phyloP scores from a whole-genome alignment of 2,329 filamentous ascomycete species.

The Penicillium sclerotigenum region DNA sequence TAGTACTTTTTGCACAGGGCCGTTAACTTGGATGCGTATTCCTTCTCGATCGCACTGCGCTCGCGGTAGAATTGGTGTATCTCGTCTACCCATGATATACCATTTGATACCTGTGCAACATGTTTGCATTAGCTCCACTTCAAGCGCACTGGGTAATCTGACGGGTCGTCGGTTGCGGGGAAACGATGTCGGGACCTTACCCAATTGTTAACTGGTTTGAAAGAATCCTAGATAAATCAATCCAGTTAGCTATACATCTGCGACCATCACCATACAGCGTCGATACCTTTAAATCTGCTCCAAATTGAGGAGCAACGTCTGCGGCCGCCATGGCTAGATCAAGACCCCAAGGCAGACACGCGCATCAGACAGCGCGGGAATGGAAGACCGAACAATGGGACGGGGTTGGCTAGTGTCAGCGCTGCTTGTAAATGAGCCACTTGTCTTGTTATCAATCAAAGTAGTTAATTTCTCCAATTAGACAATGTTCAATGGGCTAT shows the following conservation, averaged over 20 bases:
- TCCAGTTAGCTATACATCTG: slow-evolving; percentile 19
- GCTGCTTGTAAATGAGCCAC: not conserved
- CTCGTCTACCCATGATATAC: slow-evolving; percentile 93
- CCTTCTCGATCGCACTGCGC: slow-evolving; percentile 89
- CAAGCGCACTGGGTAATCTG: slow-evolving; percentile 9
- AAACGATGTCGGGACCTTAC: slow-evolving; percentile 42
- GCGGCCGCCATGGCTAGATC: slow-evolving; percentile 66
- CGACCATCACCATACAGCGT: not conserved
- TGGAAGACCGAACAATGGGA: not conserved
- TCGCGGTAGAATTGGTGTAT: slow-evolving; percentile 97
- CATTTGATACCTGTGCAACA: slow-evolving; percentile 63
- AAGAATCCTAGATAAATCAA: slow-evolving; percentile 69
- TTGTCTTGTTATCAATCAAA: not conserved
- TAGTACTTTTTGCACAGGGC: slow-evolving; percentile 92
- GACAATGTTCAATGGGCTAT: not conserved
- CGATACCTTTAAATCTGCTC: slow-evolving; percentile 83
- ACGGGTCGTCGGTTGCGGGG: slow-evolving; percentile 11
- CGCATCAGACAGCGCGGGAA: slow-evolving; percentile 24
- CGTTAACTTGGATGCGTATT: slow-evolving; percentile 86
- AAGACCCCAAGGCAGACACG: slow-evolving; percentile 19
- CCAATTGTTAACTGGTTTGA: slow-evolving; percentile 93
- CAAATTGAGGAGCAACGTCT: slow-evolving; percentile 81
- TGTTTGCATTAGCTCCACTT: slow-evolving; percentile 18
- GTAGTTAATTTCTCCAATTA: not conserved
- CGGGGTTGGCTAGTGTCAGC: not conserved